Percentiles rank a stretch among this genome's conserved stretches.
Conservation (phyloP, 192 early-diverging fungal species). For the Glomus cerebriforme region DNA sequence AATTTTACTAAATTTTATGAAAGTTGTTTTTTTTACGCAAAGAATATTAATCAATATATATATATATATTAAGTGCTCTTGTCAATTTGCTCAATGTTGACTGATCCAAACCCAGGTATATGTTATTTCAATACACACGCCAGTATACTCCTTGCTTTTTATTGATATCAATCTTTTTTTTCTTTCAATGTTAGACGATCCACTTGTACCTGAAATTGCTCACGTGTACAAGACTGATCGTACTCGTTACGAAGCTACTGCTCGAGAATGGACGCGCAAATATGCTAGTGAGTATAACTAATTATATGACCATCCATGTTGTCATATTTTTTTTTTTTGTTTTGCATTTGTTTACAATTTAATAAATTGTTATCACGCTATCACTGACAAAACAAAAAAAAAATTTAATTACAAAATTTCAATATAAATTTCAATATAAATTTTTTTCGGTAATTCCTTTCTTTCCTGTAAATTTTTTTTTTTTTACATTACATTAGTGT, state of each 20-base stretch:
- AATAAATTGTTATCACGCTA: not conserved
- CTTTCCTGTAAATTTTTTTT: not conserved
- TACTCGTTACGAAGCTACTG: conserved; percentile 82
- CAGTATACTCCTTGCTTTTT: not conserved
- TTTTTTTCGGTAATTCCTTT: not conserved
- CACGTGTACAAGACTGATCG: conserved; percentile 97
- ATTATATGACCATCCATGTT: conserved; percentile 3
- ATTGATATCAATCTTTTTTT: not conserved
- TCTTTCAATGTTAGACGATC: conserved; percentile 68
- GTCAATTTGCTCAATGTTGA: conserved; percentile 98
- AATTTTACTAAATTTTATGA: conserved; percentile 28
- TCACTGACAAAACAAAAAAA: not conserved
- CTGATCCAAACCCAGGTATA: conserved; percentile 92
- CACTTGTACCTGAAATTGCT: conserved; percentile 97
- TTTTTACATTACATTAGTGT: not conserved
- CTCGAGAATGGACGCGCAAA: conserved; percentile 94
- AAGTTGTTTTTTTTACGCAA: not conserved
- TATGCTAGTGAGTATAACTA: conserved; percentile 62
- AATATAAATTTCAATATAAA: not conserved
- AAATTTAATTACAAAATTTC: not conserved
- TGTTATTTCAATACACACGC: not conserved
- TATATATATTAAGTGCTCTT: conserved; percentile 68
- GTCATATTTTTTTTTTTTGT: not conserved
- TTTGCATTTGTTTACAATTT: not conserved
- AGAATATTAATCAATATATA: not conserved